Evolutionary conservation across 257 asterid genomes (phyloP).

Genomic region (Mitragyna speciosa): DNA sequence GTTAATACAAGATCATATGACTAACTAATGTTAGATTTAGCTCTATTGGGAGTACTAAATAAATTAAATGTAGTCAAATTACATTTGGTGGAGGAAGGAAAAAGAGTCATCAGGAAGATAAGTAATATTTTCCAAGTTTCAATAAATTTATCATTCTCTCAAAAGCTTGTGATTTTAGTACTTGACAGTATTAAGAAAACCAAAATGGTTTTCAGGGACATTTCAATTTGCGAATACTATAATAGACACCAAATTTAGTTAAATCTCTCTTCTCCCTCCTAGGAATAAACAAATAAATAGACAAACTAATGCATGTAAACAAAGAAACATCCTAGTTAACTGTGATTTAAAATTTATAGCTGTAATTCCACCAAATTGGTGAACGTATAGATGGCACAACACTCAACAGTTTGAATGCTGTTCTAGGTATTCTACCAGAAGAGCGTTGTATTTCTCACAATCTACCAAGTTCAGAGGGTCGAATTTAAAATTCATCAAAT

Average conservation of each 20-base stretch:
- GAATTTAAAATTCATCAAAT: conserved; percentile 20
- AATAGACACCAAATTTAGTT: neutral
- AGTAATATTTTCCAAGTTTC: neutral
- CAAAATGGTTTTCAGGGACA: neutral
- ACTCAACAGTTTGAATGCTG: neutral
- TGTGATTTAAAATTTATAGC: neutral
- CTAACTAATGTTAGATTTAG: too few relatives aligned
- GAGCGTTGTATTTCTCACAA: conserved; percentile 15
- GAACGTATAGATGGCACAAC: neutral
- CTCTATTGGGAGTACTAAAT: too few relatives aligned
- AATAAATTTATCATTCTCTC: neutral
- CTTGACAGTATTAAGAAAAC: neutral
- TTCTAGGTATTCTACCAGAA: conserved; percentile 19
- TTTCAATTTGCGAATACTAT: neutral
- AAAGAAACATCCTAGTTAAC: neutral
- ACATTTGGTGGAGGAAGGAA: too few relatives aligned
- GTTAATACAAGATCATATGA: too few relatives aligned
- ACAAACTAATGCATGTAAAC: neutral
- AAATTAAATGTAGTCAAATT: too few relatives aligned
- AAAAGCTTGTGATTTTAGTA: too few relatives aligned
- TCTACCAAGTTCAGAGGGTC: conserved; percentile 24
- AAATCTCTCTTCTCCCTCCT: neutral
- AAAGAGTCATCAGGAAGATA: neutral
- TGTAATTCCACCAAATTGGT: conserved; percentile 6
- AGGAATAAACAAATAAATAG: neutral